These are phyloP conservation scores for Peronospora belbahrii DNA, from an alignment of 352 stramenopile species.

Conservation along the genomic window DNA sequence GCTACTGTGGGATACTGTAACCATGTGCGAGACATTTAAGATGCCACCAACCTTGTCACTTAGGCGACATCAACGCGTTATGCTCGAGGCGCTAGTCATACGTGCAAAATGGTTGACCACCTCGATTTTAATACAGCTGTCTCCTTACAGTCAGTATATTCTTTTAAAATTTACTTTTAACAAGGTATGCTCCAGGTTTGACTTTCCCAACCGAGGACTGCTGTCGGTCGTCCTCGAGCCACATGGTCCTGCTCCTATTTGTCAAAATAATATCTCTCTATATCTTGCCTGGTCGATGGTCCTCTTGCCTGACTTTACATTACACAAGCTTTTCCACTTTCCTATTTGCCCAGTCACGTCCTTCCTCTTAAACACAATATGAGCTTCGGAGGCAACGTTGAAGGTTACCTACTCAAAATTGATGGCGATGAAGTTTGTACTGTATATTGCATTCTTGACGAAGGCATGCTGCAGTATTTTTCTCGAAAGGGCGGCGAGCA, in stretches of 20 bases:
- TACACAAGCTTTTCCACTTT: slow-evolving; percentile 8
- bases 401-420: slow-evolving; percentile 77
- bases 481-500: slow-evolving; percentile 58
- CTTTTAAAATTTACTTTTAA: too few relatives aligned
- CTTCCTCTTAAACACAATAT: slow-evolving; percentile 6
- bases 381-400: slow-evolving; percentile 60
- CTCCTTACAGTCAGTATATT: too few relatives aligned
- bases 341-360: slow-evolving; percentile 10
- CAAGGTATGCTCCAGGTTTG: slow-evolving; percentile 11
- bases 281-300: slow-evolving; percentile 2
- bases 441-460: slow-evolving; percentile 82
- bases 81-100: neutral
- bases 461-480: slow-evolving; percentile 77
- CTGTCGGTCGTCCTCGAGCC: slow-evolving; percentile 19
- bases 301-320: slow-evolving; percentile 13
- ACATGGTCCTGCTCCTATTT: slow-evolving; percentile 19
- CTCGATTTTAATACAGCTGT: neutral
- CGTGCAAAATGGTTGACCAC: slow-evolving; percentile 1
- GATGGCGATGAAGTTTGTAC: slow-evolving; percentile 46
- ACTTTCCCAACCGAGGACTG: slow-evolving; percentile 7
- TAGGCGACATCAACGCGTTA: neutral
- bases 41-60: too few relatives aligned
- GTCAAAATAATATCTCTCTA: slow-evolving; percentile 5
- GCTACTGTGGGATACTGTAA: too few relatives aligned
- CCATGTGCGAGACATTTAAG: too few relatives aligned